Evolutionary conservation across 2,329 filamentous ascomycete genomes (phyloP).

Genomic region (Fusarium clavum): DNA sequence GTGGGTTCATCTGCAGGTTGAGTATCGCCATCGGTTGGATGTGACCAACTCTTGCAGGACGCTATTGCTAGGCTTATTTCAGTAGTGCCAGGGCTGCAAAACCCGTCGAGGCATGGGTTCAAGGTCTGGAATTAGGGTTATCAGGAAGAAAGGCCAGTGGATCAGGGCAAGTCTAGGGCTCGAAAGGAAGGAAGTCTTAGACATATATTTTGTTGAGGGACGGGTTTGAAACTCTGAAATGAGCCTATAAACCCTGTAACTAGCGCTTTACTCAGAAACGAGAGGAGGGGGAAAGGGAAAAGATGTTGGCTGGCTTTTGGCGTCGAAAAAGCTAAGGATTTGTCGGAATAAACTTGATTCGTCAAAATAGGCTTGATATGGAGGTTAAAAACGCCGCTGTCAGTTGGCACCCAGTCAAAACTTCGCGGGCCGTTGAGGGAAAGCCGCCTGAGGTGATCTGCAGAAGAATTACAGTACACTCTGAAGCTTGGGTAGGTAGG

Average conservation of each 20-base stretch:
- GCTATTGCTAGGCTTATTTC: conserved; percentile 33
- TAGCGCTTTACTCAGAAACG: neutral
- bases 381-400: conserved; percentile 28
- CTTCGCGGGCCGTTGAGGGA: conserved; percentile 35
- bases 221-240: neutral
- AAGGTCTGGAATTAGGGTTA: conserved; percentile 38
- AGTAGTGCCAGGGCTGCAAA: conserved; percentile 27
- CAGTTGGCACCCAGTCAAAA: conserved; percentile 34
- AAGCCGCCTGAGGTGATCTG: conserved; percentile 14
- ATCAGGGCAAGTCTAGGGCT: conserved; percentile 35
- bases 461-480: neutral
- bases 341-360: conserved; percentile 35
- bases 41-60: conserved; percentile 29
- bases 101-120: conserved; percentile 17
- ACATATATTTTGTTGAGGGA: conserved; percentile 10
- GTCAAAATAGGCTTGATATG: conserved; percentile 9
- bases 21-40: conserved; percentile 36
- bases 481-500: neutral
- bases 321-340: conserved; percentile 6
- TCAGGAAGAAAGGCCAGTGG: conserved; percentile 25
- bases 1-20: conserved; percentile 36
- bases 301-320: conserved; percentile 12
- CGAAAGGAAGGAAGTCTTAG: conserved; percentile 6
- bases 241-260: neutral
- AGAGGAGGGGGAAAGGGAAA: conserved; percentile 15